Conservation (phyloP, 257 asterid species). For the Ilex asprella region DNA sequence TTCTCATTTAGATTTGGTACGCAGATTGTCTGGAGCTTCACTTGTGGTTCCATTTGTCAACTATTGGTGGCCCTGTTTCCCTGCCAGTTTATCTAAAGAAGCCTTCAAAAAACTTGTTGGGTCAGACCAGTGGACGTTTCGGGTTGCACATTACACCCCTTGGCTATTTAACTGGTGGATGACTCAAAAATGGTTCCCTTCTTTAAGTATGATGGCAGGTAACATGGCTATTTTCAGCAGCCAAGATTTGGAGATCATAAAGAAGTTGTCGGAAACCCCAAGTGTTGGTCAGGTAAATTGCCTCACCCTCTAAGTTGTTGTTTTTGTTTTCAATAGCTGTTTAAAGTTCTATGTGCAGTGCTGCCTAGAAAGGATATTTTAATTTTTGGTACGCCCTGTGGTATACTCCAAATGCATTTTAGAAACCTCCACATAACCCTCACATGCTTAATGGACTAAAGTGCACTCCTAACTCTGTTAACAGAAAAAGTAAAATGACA, state of each 20-base stretch:
- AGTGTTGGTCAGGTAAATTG: constrained; percentile 48
- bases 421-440: too few species aligned
- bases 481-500: too few species aligned
- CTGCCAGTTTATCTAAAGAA: constrained; percentile 38
- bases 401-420: too few species aligned
- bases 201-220: constrained; percentile 48
- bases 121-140: constrained; percentile 47
- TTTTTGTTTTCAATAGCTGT: not conserved
- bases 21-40: constrained; percentile 70
- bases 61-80: constrained; percentile 74
- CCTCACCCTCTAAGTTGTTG: not conserved
- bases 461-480: too few species aligned
- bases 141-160: constrained; percentile 62
- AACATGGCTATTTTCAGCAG: constrained; percentile 31
- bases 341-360: too few species aligned
- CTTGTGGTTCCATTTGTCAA: constrained; percentile 65
- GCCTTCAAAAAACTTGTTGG: constrained; percentile 25
- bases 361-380: too few species aligned
- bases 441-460: too few species aligned
- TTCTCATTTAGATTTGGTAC: not conserved
- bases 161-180: constrained; percentile 83
- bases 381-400: too few species aligned
- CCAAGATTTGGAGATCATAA: constrained; percentile 51
- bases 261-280: constrained; percentile 33
- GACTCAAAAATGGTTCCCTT: constrained; percentile 73